Percentiles rank a stretch among this genome's conserved stretches.
Evolutionary conservation across 257 asterid genomes (phyloP).

Genomic region (Knoxia roxburghii): DNA sequence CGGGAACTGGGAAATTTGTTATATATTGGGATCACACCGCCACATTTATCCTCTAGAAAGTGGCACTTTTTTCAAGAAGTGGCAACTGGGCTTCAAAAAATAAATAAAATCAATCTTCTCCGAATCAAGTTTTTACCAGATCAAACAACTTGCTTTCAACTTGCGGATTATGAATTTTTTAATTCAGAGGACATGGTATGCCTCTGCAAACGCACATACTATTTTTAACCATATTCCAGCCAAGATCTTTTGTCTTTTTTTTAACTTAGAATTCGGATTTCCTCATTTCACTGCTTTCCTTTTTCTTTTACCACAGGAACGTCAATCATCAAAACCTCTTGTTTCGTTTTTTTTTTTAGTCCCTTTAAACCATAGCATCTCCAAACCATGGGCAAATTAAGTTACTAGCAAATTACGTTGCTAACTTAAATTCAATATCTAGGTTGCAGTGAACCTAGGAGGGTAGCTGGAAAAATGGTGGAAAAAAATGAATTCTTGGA

Average conservation of each 20-base stretch:
- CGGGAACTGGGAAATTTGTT: background rate
- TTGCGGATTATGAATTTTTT: background rate
- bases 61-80: slow-evolving; percentile 3
- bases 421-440: too few relatives aligned
- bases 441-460: too few relatives aligned
- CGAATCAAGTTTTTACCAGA: background rate
- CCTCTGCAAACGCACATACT: background rate
- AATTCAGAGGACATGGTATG: background rate
- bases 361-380: too few relatives aligned
- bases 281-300: background rate
- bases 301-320: too few relatives aligned
- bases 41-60: background rate
- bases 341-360: too few relatives aligned
- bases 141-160: slow-evolving; percentile 1
- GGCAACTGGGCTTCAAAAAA: background rate
- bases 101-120: background rate
- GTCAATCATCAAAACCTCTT: too few relatives aligned
- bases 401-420: too few relatives aligned
- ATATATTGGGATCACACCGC: background rate
- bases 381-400: too few relatives aligned
- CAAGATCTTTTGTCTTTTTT: too few relatives aligned
- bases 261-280: too few relatives aligned
- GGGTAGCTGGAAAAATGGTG: background rate
- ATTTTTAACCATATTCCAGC: background rate
- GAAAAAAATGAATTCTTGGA: background rate